Evolutionary conservation across 1,284 basidiomycete species (phyloP), one percentile per base, ranked within the genome.

Genomic region (Psilocybe mexicana): DNA sequence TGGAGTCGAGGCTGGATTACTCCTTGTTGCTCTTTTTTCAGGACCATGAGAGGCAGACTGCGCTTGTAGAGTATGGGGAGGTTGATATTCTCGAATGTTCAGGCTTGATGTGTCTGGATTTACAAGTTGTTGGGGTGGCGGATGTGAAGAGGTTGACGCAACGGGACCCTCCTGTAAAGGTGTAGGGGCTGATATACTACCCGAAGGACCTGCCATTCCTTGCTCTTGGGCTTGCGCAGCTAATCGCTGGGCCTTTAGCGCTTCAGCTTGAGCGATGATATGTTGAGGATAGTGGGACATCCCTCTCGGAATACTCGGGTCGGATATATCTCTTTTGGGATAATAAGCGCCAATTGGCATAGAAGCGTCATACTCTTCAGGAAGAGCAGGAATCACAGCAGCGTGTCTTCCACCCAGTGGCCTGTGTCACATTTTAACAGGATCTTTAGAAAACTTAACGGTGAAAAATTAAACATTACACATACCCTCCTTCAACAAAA

Each of bases 401-500:
- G 88, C 90, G 64, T 91, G 89, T 38, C 88, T 78, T 65, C 88
- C 88, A 58, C 89, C 88, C 58, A 90, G 78, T 49, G 83, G 87
- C 63, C 88, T 89, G 63, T 51, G 43, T 47, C 58, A 8, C 43
- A 53, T 47, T 23, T 43, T 55, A 44, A 54, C 36, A 36, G 18
- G 18, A 58, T 28, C 25, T 60, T 56, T 60, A 36, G 38, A 61
- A 62, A 64, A 36, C 54, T 11, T 5, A 35, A 82, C 14, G 38
- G 11, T 28, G 46, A 48, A n/a, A 40, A 40, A 40, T 11, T 11
- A 14, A 40, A 40, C n/a, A 18, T 46, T 26, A 25, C 24, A 48
- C 87, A 79, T 71, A 88, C 86, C 88, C 89, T 76, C 88, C 89
- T 70, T 92, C 90, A 2, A 85, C 79, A 69, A 90, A 92, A 59